Conservation (phyloP, 129 eudicot species). For the Flaveria bidentis region DNA sequence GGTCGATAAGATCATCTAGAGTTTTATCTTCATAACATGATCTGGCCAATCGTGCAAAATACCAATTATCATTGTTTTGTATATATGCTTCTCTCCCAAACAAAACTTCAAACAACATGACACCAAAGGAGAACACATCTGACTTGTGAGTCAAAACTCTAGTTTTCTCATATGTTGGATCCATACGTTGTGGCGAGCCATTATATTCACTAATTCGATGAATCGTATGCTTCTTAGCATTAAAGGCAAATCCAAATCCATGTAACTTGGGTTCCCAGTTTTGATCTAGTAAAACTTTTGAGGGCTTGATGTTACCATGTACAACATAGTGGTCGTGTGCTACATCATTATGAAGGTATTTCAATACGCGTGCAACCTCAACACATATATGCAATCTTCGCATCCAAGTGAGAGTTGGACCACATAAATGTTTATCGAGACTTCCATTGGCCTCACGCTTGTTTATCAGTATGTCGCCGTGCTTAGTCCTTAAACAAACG, state of each 20-base stretch:
- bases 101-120: slow-evolving; percentile 2
- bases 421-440: neutral
- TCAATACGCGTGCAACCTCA: neutral
- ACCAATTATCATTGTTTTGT: neutral
- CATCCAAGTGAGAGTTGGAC: neutral
- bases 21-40: neutral
- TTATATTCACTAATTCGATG: neutral
- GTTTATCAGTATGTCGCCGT: neutral
- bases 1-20: neutral
- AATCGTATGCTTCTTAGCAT: neutral
- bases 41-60: neutral
- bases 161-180: neutral
- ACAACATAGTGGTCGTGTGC: neutral
- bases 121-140: neutral
- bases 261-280: slow-evolving; percentile 8
- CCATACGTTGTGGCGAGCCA: neutral
- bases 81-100: neutral
- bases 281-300: neutral
- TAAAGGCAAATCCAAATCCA: neutral
- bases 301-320: neutral
- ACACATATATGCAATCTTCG: neutral
- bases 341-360: neutral
- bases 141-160: neutral
- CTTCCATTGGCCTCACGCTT: neutral
- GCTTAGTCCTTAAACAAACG: slow-evolving; percentile 31